Conservation (phyloP, 345 rosid genomes). For the Arabidopsis arenosa region DNA sequence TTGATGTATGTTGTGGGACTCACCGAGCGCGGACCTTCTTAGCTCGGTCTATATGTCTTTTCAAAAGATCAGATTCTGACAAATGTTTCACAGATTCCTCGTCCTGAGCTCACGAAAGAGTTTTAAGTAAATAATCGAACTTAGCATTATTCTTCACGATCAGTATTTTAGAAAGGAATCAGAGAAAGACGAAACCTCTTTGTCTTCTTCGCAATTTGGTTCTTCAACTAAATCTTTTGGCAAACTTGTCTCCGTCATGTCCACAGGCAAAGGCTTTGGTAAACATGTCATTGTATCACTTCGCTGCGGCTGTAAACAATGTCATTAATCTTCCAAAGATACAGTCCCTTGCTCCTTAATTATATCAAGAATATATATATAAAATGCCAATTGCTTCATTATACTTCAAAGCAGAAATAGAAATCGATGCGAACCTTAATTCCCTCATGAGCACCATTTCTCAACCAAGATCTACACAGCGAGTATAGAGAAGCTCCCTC, state of each 20-base stretch:
- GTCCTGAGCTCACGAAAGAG: conserved; percentile 50
- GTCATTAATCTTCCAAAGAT: conserved; percentile 8
- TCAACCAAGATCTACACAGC: conserved; percentile 93
- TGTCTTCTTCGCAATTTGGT: conserved; percentile 49
- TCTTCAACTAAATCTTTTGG: conserved; percentile 53
- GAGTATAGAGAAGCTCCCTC: conserved; percentile 83
- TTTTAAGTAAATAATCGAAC: neutral
- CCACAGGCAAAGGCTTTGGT: conserved; percentile 76
- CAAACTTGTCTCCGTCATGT: conserved; percentile 46
- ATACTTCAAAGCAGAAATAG: neutral
- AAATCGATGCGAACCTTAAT: conserved; percentile 55
- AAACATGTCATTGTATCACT: conserved; percentile 62
- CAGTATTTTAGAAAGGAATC: neutral
- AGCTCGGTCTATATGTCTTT: conserved; percentile 72
- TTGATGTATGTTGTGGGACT: conserved; percentile 33
- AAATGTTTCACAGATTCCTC: conserved; percentile 61
- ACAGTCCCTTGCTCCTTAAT: conserved; percentile 9
- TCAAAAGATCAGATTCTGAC: conserved; percentile 69
- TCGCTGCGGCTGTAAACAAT: conserved; percentile 56
- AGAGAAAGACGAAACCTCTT: conserved; percentile 55
- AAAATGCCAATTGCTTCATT: neutral
- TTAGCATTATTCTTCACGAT: conserved; percentile 4
- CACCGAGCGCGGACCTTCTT: conserved; percentile 79
- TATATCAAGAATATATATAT: neutral
- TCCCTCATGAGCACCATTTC: conserved; percentile 80